Base-by-base conservation (phyloP, 2,329 filamentous ascomycete genomes). In the Septoria petroselini region DNA sequence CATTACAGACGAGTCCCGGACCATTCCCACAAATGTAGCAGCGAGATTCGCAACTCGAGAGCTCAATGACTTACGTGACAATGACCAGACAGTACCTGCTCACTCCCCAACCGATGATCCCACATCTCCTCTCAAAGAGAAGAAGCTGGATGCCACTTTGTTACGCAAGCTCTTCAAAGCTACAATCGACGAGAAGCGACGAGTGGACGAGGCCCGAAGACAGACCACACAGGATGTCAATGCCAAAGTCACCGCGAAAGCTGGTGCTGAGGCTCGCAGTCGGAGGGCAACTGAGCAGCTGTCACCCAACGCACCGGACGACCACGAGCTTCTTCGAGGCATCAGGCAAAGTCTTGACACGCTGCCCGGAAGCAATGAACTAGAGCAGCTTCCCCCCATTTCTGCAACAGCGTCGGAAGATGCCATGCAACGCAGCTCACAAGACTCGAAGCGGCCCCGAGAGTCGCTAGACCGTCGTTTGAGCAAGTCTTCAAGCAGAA, bases 181-280 rank as follows among this genome's bases (percentile, higher is more conserved):
- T 7, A 60, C 55, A 8, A 48, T 55, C 21, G 60, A 58, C 37
- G 58, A 53, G 31, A 57, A 49, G 41, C 54, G 46, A 15, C 44
- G 41, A 17, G 46, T 45, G n/a, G 56, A 47, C 43, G 51, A 55
- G 17, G 33, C 40, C 9, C n/a, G 19, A 7, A 12, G 34, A 30
- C 50, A 46, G 15, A 35, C 35, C 8, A 27, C 46, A 19, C 37
- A 48, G 25, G 46, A 42, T 23, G 23, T 35, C 37, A 41, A 34
- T 25, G 38, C 37, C 19, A 41, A 27, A 9, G 46, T 48, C 15
- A 33, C 29, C 6, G 39, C 29, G 15, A 42, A 41, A 29, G 46
- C 38, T 15, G 38, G 37, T 11, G 31, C 40, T 4, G 37, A 52
- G 19, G 42, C 39, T 34, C 43, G 43, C 43, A 40, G 25, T 9